Conservation (phyloP, 2,329 filamentous ascomycete species). For the Tolypocladium tundrense region DNA sequence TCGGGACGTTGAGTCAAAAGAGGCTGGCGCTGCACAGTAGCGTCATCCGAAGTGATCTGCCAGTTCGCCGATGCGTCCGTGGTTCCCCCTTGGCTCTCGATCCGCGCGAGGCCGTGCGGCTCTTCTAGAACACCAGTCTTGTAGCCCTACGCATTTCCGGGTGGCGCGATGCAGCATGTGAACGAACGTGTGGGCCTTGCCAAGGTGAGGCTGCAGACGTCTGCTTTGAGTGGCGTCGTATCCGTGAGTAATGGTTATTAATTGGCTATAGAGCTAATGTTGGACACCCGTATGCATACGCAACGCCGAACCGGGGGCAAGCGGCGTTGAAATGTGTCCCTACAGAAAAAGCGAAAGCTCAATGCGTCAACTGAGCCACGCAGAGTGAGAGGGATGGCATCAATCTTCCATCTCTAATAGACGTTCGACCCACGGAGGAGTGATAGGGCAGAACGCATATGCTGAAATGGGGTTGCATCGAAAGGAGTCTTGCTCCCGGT, state of each 20-base stretch:
- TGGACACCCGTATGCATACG: not conserved
- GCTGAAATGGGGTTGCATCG: slow-evolving; percentile 34
- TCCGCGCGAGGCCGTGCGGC: too few species aligned
- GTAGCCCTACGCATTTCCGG: too few species aligned
- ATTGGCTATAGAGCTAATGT: not conserved
- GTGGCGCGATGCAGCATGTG: too few species aligned
- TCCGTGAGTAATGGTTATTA: not conserved
- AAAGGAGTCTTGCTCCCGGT: not conserved
- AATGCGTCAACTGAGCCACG: slow-evolving; percentile 30
- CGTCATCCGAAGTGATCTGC: too few species aligned
- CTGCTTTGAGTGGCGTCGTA: not conserved
- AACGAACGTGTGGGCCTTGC: too few species aligned
- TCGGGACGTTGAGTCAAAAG: too few species aligned
- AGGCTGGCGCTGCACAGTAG: too few species aligned
- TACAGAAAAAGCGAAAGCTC: slow-evolving; percentile 38
- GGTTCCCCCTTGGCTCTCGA: too few species aligned
- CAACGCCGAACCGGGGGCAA: not conserved
- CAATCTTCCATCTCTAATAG: slow-evolving; percentile 44
- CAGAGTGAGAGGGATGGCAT: slow-evolving; percentile 42
- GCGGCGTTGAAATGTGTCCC: slow-evolving; percentile 26
- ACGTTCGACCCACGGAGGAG: slow-evolving; percentile 42
- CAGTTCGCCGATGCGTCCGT: too few species aligned
- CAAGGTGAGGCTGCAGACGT: too few species aligned
- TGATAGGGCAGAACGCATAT: slow-evolving; percentile 39
- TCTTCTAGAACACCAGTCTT: too few species aligned